Evolutionary conservation across 768 basidiomycete genomes (phyloP).

Genomic region (Hebeloma cylindrosporum): DNA sequence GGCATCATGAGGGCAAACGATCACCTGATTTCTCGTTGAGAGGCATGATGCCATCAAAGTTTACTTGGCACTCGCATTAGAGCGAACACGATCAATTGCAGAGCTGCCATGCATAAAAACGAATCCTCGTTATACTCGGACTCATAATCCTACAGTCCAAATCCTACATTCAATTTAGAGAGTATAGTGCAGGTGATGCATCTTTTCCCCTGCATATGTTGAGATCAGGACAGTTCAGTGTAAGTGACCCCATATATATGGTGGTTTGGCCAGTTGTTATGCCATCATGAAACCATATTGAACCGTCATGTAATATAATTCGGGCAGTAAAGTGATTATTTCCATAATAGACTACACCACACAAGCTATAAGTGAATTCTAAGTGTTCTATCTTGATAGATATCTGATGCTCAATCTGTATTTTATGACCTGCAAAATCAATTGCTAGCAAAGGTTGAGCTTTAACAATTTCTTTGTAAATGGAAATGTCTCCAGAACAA

Average conservation of each 20-base stretch:
- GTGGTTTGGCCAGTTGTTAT: neutral
- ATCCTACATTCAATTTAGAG: no score
- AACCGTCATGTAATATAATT: neutral
- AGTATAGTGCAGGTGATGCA: neutral
- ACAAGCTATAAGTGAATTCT: neutral
- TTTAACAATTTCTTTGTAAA: neutral
- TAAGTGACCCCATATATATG: neutral
- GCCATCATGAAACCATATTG: constrained; percentile 11
- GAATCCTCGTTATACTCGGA: no score
- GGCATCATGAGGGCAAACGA: no score
- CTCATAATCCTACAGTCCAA: no score
- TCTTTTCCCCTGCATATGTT: neutral
- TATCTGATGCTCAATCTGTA: neutral
- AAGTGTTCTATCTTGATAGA: neutral
- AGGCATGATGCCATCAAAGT: no score
- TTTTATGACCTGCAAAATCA: neutral
- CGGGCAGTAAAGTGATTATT: constrained; percentile 7
- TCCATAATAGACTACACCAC: constrained; percentile 4
- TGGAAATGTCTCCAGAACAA: neutral
- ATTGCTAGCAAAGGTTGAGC: neutral
- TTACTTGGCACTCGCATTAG: no score
- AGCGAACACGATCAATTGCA: no score
- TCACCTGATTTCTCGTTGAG: no score
- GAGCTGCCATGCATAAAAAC: no score
- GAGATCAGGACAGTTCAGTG: neutral